Evolutionary conservation across 164 flowering plant genomes (phyloP), one percentile per base, ranked within the genome.

Genomic region (Warburgia ugandensis): DNA sequence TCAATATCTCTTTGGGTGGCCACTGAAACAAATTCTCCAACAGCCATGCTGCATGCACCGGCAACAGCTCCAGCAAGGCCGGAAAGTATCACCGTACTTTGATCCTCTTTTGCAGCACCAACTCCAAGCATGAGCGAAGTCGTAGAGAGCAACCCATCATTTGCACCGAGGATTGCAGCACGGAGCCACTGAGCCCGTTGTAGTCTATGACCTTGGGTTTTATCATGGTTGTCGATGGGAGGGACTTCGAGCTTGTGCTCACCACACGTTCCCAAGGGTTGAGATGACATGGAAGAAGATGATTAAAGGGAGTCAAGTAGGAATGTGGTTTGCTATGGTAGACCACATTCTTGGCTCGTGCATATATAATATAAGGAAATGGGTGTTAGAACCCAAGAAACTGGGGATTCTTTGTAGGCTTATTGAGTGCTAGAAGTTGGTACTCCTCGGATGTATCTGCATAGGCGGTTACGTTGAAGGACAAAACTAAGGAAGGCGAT

Each of bases 51-150:
- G 33, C 73, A 78, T 8, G 84, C 77, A 17, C 84, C 84, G 1
- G 80, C 82, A n/a, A 81, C 44, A 22, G 80, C 70, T 1, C 84
- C 88, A 6, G 88, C 82, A 0, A 81, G n/a, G n/a, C 88, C 88
- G 5, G 84, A 64, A 7, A 77, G 62, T 27, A 75, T 33, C 72
- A 79, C 69, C 22, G 70, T 45, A 62, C 55, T n/a, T 3, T 60
- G 62, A 44, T 73, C 76, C 25, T 79, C 76, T 31, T 46, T 60
- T 0, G 74, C 77, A 0, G 84, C 82, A 0, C 77, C 75, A 0
- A 78, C 54, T 4, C 88, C 84, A 1, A 81, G 65, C 88, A 81
- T 77, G 10, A 81, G 54, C 4, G 80, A 63, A 0, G 84, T 59
- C 0, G 87, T 80, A 9, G 86, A 80, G 1, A 80, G 71, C 61